Conservation (phyloP, 768 basidiomycete species). For the Agrocybe pediades region DNA sequence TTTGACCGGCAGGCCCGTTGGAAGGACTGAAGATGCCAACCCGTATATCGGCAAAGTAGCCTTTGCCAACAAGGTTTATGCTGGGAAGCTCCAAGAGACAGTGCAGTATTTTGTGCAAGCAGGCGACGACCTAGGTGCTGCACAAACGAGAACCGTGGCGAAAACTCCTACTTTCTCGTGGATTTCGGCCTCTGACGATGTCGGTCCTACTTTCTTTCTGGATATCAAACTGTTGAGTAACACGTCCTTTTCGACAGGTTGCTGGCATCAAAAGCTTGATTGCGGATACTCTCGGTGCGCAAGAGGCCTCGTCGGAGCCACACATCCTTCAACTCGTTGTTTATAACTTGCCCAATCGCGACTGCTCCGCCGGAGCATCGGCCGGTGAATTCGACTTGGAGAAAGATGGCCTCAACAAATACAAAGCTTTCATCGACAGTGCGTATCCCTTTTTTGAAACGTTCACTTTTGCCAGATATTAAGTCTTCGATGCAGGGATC, state of each 20-base stretch:
- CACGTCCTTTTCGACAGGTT: not conserved
- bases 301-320: slow-evolving; percentile 13
- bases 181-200: slow-evolving; percentile 4
- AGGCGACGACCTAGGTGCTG: slow-evolving; percentile 16
- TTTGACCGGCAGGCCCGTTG: not conserved
- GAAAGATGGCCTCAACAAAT: slow-evolving; percentile 29
- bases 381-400: slow-evolving; percentile 30
- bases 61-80: slow-evolving; percentile 19
- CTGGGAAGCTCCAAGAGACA: slow-evolving; percentile 18
- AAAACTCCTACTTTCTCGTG: slow-evolving; percentile 24
- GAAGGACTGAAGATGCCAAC: slow-evolving; percentile 8
- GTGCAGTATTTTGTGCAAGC: slow-evolving; percentile 15
- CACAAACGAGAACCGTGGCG: slow-evolving; percentile 16
- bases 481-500: slow-evolving; percentile 11
- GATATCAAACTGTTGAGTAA: not conserved
- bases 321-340: slow-evolving; percentile 31
- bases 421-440: slow-evolving; percentile 31
- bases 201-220: not conserved
- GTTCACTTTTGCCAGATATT: not conserved
- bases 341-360: slow-evolving; percentile 37
- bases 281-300: slow-evolving; percentile 8
- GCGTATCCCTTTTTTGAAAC: not conserved
- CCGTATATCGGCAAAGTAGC: slow-evolving; percentile 16
- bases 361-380: slow-evolving; percentile 33
- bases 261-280: slow-evolving; percentile 1